Percentiles rank a stretch among this genome's conserved stretches.
Evolutionary conservation across 129 eudicot genomes (phyloP).

Genomic region (Artemisia tridentata): DNA sequence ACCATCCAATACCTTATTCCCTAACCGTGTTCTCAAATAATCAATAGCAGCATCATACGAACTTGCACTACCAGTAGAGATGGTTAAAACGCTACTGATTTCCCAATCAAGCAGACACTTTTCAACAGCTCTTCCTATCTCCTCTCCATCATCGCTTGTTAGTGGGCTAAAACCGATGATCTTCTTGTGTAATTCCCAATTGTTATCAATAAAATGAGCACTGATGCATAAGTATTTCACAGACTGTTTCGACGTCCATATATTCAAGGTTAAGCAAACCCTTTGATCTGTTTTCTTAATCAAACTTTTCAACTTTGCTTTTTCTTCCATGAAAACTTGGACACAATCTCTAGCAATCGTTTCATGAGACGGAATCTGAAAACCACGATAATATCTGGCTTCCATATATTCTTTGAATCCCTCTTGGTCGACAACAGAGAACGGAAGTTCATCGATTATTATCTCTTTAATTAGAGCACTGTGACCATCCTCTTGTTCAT

Average conservation of each 20-base stretch:
- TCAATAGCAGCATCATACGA: slow-evolving; percentile 10
- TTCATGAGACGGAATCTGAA: slow-evolving; percentile 10
- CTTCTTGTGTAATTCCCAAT: slow-evolving; percentile 9
- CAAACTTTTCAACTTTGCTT: slow-evolving; percentile 11
- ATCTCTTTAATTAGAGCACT: slow-evolving; percentile 10
- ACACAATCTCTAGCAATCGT: neutral
- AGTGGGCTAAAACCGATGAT: slow-evolving; percentile 10
- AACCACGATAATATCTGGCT: neutral
- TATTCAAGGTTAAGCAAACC: slow-evolving; percentile 19
- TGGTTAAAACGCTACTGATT: slow-evolving; percentile 5
- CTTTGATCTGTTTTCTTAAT: neutral
- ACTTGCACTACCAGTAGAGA: slow-evolving; percentile 8
- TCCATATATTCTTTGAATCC: slow-evolving; percentile 5
- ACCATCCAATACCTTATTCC: slow-evolving; percentile 10
- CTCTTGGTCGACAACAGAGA: neutral
- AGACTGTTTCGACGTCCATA: neutral
- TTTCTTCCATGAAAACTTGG: slow-evolving; percentile 6
- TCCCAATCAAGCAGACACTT: slow-evolving; percentile 21
- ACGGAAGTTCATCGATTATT: slow-evolving; percentile 11
- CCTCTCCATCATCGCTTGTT: slow-evolving; percentile 8
- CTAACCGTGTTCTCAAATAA: neutral
- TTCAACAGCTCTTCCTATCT: slow-evolving; percentile 16
- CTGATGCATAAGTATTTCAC: slow-evolving; percentile 15
- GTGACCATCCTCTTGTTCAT: slow-evolving; percentile 1
- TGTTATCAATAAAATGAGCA: slow-evolving; percentile 15